Percentiles rank a stretch among this genome's conserved stretches.
Conservation (phyloP, 1,284 basidiomycete genomes). For the Trichosporon asahii region DNA sequence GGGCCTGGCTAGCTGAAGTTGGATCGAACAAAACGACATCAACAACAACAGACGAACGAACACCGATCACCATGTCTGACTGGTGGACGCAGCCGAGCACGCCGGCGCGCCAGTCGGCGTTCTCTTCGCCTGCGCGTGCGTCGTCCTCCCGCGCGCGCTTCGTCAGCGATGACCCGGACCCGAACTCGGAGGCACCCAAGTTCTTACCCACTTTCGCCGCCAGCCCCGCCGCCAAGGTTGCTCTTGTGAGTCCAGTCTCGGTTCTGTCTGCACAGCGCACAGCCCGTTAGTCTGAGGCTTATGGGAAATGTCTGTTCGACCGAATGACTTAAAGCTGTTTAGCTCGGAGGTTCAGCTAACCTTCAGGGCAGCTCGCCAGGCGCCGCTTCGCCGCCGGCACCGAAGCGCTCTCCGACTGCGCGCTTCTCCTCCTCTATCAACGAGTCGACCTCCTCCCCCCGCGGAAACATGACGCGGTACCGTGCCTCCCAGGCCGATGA, state of each 20-base stretch:
- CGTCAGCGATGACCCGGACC: slow-evolving; percentile 37
- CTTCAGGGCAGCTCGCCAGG: slow-evolving; percentile 24
- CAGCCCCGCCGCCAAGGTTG: slow-evolving; percentile 37
- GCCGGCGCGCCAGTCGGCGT: slow-evolving; percentile 16
- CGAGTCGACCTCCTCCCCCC: slow-evolving; percentile 29
- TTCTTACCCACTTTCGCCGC: slow-evolving; percentile 44
- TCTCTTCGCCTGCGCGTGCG: slow-evolving; percentile 17
- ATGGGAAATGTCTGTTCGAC: too few relatives aligned
- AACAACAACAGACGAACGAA: not conserved
- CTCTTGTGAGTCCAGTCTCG: slow-evolving; percentile 27
- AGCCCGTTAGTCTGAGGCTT: too few relatives aligned
- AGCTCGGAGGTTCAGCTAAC: too few relatives aligned
- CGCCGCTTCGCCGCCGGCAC: slow-evolving; percentile 25
- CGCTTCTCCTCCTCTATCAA: slow-evolving; percentile 29
- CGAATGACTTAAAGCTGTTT: too few relatives aligned
- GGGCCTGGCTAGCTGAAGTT: not conserved
- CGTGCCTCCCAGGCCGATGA: slow-evolving; percentile 21
- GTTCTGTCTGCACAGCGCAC: too few relatives aligned
- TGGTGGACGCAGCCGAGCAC: slow-evolving; percentile 28
- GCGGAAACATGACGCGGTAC: slow-evolving; percentile 11
- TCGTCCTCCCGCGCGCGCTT: slow-evolving; percentile 22
- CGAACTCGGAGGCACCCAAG: slow-evolving; percentile 36
- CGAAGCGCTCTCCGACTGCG: slow-evolving; percentile 30
- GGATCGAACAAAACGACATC: slow-evolving; percentile 6
- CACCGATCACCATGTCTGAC: slow-evolving; percentile 21